Base-by-base conservation (phyloP, 1,139 yeast species). In the Debaryomyces singareniensis region DNA sequence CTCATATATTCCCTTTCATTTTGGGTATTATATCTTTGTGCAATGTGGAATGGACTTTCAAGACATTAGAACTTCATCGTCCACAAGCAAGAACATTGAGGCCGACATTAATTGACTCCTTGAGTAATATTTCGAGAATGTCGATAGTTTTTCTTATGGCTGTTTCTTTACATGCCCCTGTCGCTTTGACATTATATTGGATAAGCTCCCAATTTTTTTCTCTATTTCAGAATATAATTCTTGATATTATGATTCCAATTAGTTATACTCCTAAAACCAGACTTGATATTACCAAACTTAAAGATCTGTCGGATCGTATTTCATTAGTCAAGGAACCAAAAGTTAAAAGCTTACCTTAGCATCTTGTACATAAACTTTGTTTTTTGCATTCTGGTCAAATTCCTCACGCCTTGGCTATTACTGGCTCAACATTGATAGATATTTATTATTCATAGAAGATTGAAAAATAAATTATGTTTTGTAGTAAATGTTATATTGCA, bases 181-280 rank as follows among this genome's bases (percentile, higher is more conserved):
- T 78, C 14, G 87, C 94, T 0, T 61, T 89, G 26, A 75, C 80
- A 1, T 53, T 86, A 18, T 89, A 86, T 54, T 89, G 97, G 97
- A 66, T 85, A 20, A 76, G 89, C 28, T 86, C 96, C 0, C 89
- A 85, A 49, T 47, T 70, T 2, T 87, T 68, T 47, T 87, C 96
- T 1, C 59, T 85, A 37, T 39, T 74, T 1, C 96, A 87, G 45
- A 89, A 87, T 47, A 52, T 82, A 10, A 36, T 81, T n/a, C 58
- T 89, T 49, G 94, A 87, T 47, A 61, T 68, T 40, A 58, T 68
- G 28, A 58, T 80, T 45, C 95, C 95, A 1, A 61, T 75, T 23
- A 56, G 61, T 35, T 75, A 57, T 45, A 61, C 73, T 1, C 78
- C 79, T 5, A 61, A 61, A 32, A 47, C 42, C 30, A 47, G 69